Evolutionary conservation across 495 filamentous ascomycete species (phyloP).

Genomic region (Hypoxylon rickii): DNA sequence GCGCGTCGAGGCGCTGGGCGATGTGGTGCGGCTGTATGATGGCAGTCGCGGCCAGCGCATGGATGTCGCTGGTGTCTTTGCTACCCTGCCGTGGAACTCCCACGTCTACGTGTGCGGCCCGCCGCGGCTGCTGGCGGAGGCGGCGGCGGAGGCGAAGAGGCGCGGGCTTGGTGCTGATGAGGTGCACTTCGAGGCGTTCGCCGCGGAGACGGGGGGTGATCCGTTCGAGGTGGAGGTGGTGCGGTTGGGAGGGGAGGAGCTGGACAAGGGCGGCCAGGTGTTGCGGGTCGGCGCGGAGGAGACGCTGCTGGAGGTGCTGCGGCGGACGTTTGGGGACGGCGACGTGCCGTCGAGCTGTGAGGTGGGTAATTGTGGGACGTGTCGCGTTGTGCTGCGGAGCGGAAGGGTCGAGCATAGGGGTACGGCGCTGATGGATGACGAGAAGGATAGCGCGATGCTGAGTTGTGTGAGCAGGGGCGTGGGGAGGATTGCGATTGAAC

Average conservation of each 20-base stretch:
- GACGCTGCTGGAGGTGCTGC: conserved; percentile 49
- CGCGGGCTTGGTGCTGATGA: conserved; percentile 48
- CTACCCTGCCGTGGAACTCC: conserved; percentile 48
- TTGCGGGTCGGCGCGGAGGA: conserved; percentile 49
- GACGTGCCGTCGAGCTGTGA: conserved; percentile 57
- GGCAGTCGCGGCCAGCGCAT: conserved; percentile 51
- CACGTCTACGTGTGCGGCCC: conserved; percentile 62
- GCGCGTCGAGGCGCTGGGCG: conserved; percentile 41
- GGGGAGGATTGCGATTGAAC: conserved; percentile 51
- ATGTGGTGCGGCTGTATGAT: conserved; percentile 51
- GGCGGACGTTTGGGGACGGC: conserved; percentile 43
- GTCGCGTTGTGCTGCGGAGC: conserved; percentile 50
- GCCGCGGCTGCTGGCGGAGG: conserved; percentile 53
- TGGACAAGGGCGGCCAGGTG: conserved; percentile 13
- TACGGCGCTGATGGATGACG: conserved; percentile 50
- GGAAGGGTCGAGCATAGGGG: conserved; percentile 61
- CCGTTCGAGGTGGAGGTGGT: conserved; percentile 58
- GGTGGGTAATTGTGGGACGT: conserved; percentile 65
- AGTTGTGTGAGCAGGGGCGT: conserved; percentile 55
- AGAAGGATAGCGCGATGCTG: conserved; percentile 49
- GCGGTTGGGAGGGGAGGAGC: conserved; percentile 18
- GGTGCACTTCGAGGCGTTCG: conserved; percentile 62
- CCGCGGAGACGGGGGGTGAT: conserved; percentile 55
- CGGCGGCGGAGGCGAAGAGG: conserved; percentile 39
- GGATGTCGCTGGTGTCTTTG: conserved; percentile 49